Conservation (phyloP, 2,329 filamentous ascomycete genomes). For the Myriosclerotinia curreyana region DNA sequence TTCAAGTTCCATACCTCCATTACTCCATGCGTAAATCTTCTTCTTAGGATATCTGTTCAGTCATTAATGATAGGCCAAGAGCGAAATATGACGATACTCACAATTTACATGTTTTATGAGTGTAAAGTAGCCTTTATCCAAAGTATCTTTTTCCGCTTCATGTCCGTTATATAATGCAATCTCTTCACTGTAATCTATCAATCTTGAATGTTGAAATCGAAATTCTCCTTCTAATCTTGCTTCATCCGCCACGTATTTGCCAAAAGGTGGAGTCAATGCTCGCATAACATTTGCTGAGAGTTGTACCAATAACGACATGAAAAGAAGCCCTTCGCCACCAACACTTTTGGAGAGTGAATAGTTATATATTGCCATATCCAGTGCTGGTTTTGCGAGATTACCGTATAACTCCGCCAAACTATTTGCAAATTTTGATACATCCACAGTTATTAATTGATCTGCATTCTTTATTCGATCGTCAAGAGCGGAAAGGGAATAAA, state of each 20-base stretch:
- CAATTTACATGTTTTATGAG: conserved; percentile 96
- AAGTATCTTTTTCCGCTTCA: conserved; percentile 88
- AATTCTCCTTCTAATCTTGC: conserved; percentile 94
- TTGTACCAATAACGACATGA: conserved; percentile 93
- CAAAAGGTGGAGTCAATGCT: conserved; percentile 90
- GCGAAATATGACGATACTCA: conserved; percentile 21
- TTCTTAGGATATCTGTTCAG: conserved; percentile 67
- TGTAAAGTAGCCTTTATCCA: conserved; percentile 98
- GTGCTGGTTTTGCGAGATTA: conserved; percentile 87
- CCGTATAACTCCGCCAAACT: conserved; percentile 93
- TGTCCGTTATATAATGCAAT: conserved; percentile 89
- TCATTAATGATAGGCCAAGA: conserved; percentile 36
- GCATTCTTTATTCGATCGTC: conserved; percentile 99
- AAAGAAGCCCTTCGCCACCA: conserved; percentile 91
- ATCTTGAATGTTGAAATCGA: conserved; percentile 85
- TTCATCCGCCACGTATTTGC: conserved; percentile 96
- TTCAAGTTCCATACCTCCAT: conserved; percentile 61
- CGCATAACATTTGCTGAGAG: conserved; percentile 89
- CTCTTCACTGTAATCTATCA: conserved; percentile 96
- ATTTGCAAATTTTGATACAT: conserved; percentile 94
- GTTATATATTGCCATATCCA: conserved; percentile 97
- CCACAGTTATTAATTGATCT: conserved; percentile 94
- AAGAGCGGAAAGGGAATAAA: conserved; percentile 91
- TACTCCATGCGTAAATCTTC: conserved; percentile 94
- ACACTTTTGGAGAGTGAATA: conserved; percentile 91